Evolutionary conservation across 306 rosid genomes (phyloP).

Genomic region (Cicer yamashitae): DNA sequence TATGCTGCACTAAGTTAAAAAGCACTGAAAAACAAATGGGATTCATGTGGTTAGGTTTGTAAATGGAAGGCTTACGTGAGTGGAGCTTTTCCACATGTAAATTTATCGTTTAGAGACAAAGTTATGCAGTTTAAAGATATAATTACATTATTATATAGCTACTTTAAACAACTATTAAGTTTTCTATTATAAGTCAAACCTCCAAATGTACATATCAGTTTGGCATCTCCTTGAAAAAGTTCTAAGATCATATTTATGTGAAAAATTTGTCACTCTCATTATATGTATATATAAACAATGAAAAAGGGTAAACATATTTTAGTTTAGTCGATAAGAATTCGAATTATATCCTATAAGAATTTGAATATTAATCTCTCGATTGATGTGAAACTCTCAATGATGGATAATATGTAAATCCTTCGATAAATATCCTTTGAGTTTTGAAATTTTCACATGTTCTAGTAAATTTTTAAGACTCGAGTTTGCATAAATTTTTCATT

Average conservation of each 20-base stretch:
- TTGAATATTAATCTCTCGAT: too few relatives aligned
- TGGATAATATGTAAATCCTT: too few relatives aligned
- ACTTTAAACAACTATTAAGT: neutral
- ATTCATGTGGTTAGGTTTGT: conserved; percentile 14
- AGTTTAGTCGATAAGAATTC: too few relatives aligned
- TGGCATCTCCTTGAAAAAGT: neutral
- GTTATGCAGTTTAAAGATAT: neutral
- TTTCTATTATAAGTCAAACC: neutral
- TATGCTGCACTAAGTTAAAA: conserved; percentile 35
- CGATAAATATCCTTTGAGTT: too few relatives aligned
- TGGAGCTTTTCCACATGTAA: neutral
- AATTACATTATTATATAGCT: conserved; percentile 2
- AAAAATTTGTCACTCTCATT: conserved; percentile 4
- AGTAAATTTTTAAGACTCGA: too few relatives aligned
- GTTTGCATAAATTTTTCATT: too few relatives aligned
- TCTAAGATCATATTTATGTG: neutral
- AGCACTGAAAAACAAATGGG: conserved; percentile 9
- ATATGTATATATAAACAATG: too few relatives aligned
- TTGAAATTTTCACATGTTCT: too few relatives aligned
- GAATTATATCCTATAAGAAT: too few relatives aligned
- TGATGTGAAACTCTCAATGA: too few relatives aligned
- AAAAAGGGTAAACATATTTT: too few relatives aligned
- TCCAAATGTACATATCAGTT: neutral
- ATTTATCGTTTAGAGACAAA: conserved; percentile 5
- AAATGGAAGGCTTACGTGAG: conserved; percentile 14